phyloP scores from a whole-genome alignment of 257 asterid species.

The Solanum habrochaites region DNA sequence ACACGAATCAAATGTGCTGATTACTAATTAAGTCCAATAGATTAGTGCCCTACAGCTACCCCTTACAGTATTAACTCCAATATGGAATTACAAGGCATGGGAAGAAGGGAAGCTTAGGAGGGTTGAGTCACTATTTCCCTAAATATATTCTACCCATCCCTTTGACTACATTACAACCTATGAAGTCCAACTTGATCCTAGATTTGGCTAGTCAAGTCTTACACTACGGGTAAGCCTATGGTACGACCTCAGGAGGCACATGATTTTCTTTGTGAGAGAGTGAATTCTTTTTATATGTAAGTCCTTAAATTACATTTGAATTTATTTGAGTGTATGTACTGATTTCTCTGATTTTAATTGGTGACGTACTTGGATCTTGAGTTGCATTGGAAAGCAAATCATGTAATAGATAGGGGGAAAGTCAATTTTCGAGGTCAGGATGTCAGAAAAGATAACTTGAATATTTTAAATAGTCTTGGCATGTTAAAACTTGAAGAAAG shows the following conservation, averaged over 20 bases:
- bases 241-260: background rate
- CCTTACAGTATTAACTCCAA: background rate
- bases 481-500: background rate
- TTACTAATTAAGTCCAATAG: background rate
- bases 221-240: background rate
- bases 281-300: background rate
- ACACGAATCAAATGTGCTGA: background rate
- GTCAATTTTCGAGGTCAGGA: background rate
- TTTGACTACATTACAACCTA: background rate
- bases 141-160: background rate
- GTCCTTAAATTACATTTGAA: background rate
- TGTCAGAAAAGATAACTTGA: background rate
- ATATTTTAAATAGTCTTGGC: background rate
- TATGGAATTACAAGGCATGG: background rate
- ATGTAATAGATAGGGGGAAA: background rate
- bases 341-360: background rate
- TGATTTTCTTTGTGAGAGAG: background rate
- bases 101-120: background rate
- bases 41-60: background rate
- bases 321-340: background rate
- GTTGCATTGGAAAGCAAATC: background rate
- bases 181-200: background rate
- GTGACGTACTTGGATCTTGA: background rate
- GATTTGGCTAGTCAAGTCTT: background rate
- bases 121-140: background rate